A percentile compares a stretch with the other conserved stretches of the same genome.
phyloP scores from a whole-genome alignment of 2,329 filamentous ascomycete species.

The Fusarium camptoceras region DNA sequence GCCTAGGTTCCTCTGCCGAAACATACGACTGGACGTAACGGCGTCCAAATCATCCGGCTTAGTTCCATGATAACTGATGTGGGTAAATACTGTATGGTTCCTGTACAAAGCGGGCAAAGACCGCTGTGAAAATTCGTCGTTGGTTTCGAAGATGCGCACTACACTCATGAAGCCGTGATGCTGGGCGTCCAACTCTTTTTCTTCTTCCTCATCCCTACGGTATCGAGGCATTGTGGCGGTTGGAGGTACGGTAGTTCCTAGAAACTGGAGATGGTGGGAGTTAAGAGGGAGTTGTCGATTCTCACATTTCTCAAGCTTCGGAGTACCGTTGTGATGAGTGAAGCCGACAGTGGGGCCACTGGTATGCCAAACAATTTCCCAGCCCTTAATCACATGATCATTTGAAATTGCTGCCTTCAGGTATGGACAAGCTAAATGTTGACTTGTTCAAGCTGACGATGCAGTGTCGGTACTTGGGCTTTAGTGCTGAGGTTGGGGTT shows the following conservation, averaged over 20 bases:
- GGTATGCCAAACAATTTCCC: too few relatives aligned
- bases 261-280: too few relatives aligned
- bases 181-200: too few relatives aligned
- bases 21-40: too few relatives aligned
- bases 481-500: accelerated
- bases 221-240: too few relatives aligned
- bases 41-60: too few relatives aligned
- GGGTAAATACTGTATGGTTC: not conserved
- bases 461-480: not conserved
- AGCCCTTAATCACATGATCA: too few relatives aligned
- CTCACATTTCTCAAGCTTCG: not conserved
- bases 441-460: not conserved
- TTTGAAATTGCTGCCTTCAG: not conserved
- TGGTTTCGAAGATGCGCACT: not conserved
- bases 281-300: accelerated
- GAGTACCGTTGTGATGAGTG: not conserved
- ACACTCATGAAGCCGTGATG: too few relatives aligned
- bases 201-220: too few relatives aligned
- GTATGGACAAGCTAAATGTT: too few relatives aligned
- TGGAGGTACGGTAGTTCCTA: too few relatives aligned
- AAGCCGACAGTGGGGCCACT: too few relatives aligned
- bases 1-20: accelerated
- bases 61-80: accelerated
- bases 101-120: not conserved
- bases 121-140: not conserved